These are phyloP conservation scores for Cenchrus purpureus DNA, from an alignment of 176 grass and related monocot genomes.

Conservation along the genomic window DNA sequence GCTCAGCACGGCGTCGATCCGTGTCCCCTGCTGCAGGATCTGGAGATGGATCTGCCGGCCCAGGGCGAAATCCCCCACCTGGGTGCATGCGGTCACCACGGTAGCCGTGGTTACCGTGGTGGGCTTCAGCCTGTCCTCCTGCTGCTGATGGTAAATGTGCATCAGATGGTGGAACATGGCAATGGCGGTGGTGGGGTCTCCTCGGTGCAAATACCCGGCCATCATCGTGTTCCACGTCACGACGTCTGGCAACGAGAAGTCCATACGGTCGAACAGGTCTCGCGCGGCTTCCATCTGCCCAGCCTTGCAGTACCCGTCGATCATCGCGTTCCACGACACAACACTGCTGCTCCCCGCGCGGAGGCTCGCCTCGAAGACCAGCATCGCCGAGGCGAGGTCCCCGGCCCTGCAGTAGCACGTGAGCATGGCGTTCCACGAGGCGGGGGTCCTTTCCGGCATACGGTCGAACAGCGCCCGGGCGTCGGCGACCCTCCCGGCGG, in stretches of 20 bases:
- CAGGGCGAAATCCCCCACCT: constrained; percentile 42
- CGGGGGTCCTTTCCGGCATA: constrained; percentile 46
- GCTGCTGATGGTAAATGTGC: background rate
- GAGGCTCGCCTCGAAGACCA: constrained; percentile 52
- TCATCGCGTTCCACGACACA: constrained; percentile 67
- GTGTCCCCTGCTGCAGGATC: background rate
- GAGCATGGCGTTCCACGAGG: constrained; percentile 61
- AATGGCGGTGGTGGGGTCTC: constrained; percentile 1
- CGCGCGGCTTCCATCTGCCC: constrained; percentile 24
- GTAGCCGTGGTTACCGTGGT: constrained; percentile 51
- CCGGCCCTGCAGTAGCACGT: constrained; percentile 38
- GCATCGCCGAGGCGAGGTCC: constrained; percentile 39
- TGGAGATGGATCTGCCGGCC: constrained; percentile 41
- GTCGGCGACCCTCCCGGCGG: constrained; percentile 8
- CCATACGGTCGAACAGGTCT: constrained; percentile 49
- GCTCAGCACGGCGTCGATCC: constrained; percentile 33
- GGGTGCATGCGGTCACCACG: constrained; percentile 46
- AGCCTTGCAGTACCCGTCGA: constrained; percentile 47
- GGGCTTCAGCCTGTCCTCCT: background rate
- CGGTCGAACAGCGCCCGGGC: constrained; percentile 36
- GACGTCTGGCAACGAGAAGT: background rate
- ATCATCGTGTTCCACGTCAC: constrained; percentile 66
- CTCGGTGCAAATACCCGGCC: constrained; percentile 39
- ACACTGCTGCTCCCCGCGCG: constrained; percentile 28
- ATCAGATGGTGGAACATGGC: constrained; percentile 38